These are phyloP conservation scores for Blastobotrys apis DNA, from an alignment of 1,139 yeast species.

Conservation along the genomic window DNA sequence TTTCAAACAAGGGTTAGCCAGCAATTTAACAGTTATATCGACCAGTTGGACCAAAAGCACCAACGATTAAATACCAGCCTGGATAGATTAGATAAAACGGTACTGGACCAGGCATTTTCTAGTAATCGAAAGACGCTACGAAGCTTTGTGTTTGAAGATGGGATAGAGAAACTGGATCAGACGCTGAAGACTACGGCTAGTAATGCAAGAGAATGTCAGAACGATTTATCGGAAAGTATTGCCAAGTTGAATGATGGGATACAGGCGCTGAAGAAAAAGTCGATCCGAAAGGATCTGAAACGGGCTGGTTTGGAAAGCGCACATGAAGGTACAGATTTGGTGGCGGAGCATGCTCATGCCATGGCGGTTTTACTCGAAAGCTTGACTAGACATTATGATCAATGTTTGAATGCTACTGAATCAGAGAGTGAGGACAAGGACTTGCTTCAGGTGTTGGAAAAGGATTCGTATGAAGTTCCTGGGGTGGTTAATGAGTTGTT, in stretches of 20 bases:
- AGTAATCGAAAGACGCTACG: conserved; percentile 30
- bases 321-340: conserved; percentile 26
- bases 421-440: conserved; percentile 25
- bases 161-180: conserved; percentile 34
- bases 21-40: conserved; percentile 25
- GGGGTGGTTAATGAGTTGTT: conserved; percentile 35
- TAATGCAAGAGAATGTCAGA: neutral
- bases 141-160: conserved; percentile 45
- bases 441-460: conserved; percentile 33
- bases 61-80: conserved; percentile 35
- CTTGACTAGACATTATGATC: conserved; percentile 78
- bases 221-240: conserved; percentile 25
- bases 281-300: conserved; percentile 14
- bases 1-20: conserved; percentile 16
- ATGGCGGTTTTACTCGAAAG: conserved; percentile 66
- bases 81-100: conserved; percentile 32
- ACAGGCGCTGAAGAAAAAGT: conserved; percentile 20
- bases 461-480: conserved; percentile 40
- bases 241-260: conserved; percentile 42
- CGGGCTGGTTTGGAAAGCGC: conserved; percentile 24
- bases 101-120: conserved; percentile 31
- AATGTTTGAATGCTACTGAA: conserved; percentile 46
- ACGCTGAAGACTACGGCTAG: conserved; percentile 20
- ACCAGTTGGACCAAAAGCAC: conserved; percentile 26
- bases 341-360: conserved; percentile 53